Conservation (phyloP, 1,284 basidiomycete species). For the Fomes fomentarius region DNA sequence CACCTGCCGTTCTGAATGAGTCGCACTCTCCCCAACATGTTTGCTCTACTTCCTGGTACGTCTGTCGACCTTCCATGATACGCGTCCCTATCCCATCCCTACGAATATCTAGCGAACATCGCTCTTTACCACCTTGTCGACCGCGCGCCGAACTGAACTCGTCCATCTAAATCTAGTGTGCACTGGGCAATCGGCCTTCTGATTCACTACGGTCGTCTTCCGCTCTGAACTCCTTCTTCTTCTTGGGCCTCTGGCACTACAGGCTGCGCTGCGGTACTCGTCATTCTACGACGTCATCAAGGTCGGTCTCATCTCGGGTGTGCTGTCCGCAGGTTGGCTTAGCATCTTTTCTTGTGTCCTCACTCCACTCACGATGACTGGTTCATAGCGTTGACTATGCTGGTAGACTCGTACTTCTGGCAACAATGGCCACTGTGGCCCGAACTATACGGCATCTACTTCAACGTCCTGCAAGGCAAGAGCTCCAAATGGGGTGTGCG, state of each 20-base stretch:
- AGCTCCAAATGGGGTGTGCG: conserved; percentile 91
- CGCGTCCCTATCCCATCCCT: not conserved
- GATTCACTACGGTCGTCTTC: conserved; percentile 74
- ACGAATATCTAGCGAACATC: conserved; percentile 64
- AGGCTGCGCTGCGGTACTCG: conserved; percentile 52
- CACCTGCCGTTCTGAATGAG: conserved; percentile 94
- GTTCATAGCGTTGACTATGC: conserved; percentile 60
- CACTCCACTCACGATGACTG: not conserved
- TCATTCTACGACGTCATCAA: conserved; percentile 49
- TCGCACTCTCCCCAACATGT: conserved; percentile 93
- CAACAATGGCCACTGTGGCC: conserved; percentile 78
- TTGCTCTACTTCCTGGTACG: conserved; percentile 82
- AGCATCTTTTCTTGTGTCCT: not conserved
- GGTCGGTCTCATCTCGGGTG: conserved; percentile 57
- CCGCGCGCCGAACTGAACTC: conserved; percentile 44
- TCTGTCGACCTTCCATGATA: conserved; percentile 1
- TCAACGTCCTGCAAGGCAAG: conserved; percentile 89
- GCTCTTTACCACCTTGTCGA: conserved; percentile 60
- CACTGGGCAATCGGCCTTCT: conserved; percentile 52
- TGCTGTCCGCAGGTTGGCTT: conserved; percentile 61
- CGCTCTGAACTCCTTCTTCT: conserved; percentile 82
- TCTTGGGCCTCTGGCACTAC: conserved; percentile 63
- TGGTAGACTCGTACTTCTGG: conserved; percentile 92
- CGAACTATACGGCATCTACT: conserved; percentile 80
- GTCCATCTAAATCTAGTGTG: conserved; percentile 41